These are phyloP conservation scores for Auricularia sp. DNA, from an alignment of 768 basidiomycete species.

Conservation along the genomic window DNA sequence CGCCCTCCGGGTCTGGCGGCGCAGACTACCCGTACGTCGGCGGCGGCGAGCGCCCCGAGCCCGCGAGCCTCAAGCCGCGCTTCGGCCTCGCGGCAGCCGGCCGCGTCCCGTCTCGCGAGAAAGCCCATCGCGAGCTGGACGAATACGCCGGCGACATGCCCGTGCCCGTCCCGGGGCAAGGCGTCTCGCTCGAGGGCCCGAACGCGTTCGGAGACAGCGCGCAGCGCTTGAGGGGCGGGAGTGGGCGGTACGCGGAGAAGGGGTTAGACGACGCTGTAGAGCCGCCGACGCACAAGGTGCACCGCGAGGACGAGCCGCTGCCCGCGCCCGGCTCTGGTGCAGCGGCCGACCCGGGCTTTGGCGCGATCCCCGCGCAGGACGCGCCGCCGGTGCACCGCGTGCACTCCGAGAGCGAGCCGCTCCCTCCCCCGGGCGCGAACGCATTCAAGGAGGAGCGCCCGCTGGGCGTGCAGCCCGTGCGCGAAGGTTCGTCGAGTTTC, in stretches of 20 bases:
- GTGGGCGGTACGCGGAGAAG: neutral
- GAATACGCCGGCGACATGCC: neutral
- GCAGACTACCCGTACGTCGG: neutral
- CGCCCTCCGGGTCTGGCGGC: neutral
- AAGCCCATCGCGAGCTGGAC: too few relatives aligned
- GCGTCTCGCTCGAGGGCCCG: neutral
- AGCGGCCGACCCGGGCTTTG: neutral
- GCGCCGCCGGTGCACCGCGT: neutral
- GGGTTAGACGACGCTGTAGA: too few relatives aligned
- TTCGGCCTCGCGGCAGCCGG: neutral
- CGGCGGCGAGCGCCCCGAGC: neutral
- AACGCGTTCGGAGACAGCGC: neutral
- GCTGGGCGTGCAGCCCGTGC: conserved; percentile 26
- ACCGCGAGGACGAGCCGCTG: neutral
- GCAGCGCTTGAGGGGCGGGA: neutral
- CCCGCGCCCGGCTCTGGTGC: neutral
- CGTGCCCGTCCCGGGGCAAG: neutral
- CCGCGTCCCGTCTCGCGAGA: neutral
- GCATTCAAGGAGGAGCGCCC: conserved; percentile 28
- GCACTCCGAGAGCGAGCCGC: neutral
- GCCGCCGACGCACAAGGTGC: neutral
- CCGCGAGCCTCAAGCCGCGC: neutral
- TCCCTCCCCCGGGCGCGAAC: conserved; percentile 7
- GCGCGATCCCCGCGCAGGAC: neutral
- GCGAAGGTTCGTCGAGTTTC: conserved; percentile 19